Conservation (phyloP, 164 flowering plant genomes). For the Echeveria elegans region DNA sequence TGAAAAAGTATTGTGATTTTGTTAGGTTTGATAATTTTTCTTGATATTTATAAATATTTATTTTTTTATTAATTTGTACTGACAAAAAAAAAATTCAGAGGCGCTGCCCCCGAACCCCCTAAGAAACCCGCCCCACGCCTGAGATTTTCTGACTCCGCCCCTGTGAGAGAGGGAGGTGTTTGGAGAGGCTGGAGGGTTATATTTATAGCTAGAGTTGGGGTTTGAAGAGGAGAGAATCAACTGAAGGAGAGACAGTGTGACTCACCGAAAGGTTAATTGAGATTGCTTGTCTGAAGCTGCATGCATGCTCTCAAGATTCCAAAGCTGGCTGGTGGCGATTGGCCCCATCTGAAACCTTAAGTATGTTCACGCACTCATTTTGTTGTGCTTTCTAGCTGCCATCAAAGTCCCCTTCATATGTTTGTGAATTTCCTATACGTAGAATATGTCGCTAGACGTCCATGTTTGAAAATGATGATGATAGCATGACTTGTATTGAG, state of each 20-base stretch:
- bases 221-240: conserved; percentile 12
- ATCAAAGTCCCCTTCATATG: conserved; percentile 31
- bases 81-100: no score
- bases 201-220: conserved; percentile 14
- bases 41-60: no score
- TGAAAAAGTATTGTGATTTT: no score
- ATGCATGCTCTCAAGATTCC: no score
- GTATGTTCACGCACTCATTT: not conserved
- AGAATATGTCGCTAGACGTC: not conserved
- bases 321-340: no score
- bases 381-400: not conserved
- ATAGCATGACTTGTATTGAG: no score
- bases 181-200: conserved; percentile 20
- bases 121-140: no score
- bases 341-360: conserved; percentile 13
- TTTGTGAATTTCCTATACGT: not conserved
- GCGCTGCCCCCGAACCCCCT: no score
- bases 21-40: no score
- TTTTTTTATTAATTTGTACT: no score
- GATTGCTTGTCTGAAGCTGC: conserved; percentile 53
- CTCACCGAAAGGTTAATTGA: conserved; percentile 47
- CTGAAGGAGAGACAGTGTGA: conserved; percentile 6
- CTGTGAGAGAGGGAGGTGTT: conserved; percentile 11
- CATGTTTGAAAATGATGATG: no score
- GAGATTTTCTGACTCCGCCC: no score